These are phyloP conservation scores for Oenanthe sinensis DNA, from an alignment of 129 eudicot species.

Conservation along the genomic window DNA sequence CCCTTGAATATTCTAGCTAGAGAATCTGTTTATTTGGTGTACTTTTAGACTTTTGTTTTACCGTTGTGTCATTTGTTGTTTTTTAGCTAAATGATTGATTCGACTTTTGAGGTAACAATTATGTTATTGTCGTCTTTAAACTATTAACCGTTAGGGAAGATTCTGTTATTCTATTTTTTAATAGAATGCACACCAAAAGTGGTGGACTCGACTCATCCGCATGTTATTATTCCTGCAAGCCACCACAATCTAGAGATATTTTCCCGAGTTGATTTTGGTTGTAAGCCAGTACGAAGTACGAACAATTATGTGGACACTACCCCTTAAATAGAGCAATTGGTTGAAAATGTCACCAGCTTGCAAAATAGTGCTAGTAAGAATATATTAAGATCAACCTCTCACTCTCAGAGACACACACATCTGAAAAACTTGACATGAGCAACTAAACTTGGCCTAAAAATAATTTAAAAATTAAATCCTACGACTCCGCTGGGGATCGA, in stretches of 20 bases:
- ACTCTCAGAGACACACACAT: too few relatives aligned
- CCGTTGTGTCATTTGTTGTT: background rate
- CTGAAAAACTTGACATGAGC: too few relatives aligned
- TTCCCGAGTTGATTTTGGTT: background rate
- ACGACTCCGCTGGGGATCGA: constrained; percentile 90
- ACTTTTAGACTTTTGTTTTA: background rate
- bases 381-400: too few relatives aligned
- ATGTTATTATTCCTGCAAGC: background rate
- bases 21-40: background rate
- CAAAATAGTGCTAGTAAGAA: too few relatives aligned
- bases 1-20: background rate
- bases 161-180: too few relatives aligned
- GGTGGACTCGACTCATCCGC: too few relatives aligned
- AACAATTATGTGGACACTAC: background rate
- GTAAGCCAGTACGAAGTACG: background rate
- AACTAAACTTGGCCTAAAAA: too few relatives aligned
- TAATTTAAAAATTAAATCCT: background rate
- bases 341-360: too few relatives aligned
- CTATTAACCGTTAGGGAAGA: background rate
- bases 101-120: background rate
- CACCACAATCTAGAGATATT: background rate
- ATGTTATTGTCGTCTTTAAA: background rate
- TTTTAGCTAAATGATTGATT: background rate
- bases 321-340: background rate
- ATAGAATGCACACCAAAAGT: too few relatives aligned